These are phyloP conservation scores for Blastocystis sp. DNA, from an alignment of 352 stramenopile species.

Conservation along the genomic window DNA sequence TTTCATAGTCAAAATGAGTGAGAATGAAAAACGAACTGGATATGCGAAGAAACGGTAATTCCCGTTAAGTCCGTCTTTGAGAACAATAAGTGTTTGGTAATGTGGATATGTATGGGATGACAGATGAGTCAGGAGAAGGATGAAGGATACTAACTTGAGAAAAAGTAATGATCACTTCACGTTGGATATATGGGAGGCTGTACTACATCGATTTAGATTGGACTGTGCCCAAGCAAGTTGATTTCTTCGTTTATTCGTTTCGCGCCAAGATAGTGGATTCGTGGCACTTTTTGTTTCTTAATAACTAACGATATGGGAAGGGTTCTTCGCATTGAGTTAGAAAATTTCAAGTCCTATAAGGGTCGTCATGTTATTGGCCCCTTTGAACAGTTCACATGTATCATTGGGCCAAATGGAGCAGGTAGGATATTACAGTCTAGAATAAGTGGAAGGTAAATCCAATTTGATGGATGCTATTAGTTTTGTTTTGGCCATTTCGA, in stretches of 20 bases:
- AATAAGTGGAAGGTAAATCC: slow-evolving; percentile 71
- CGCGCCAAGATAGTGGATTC: slow-evolving; percentile 10
- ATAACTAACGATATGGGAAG: slow-evolving; percentile 71
- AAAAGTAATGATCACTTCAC: not conserved
- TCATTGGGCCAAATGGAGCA: slow-evolving; percentile 92
- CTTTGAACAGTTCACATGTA: slow-evolving; percentile 91
- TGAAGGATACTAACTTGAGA: not conserved
- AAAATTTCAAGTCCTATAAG: slow-evolving; percentile 99
- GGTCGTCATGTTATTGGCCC: slow-evolving; percentile 84
- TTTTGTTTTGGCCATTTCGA: slow-evolving; percentile 93
- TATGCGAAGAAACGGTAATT: too few relatives aligned
- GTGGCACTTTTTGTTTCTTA: not conserved
- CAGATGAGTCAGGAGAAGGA: not conserved
- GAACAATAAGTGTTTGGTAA: too few relatives aligned
- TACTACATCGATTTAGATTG: too few relatives aligned
- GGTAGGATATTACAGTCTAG: slow-evolving; percentile 9
- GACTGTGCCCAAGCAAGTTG: not conserved
- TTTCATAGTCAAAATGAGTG: not conserved
- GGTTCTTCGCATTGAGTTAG: slow-evolving; percentile 85
- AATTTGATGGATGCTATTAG: slow-evolving; percentile 89
- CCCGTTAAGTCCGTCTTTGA: too few relatives aligned
- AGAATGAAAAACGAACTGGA: not conserved
- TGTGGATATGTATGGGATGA: too few relatives aligned
- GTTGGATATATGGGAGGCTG: too few relatives aligned
- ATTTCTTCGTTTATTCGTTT: slow-evolving; percentile 47